These are phyloP conservation scores for Eleusine coracana DNA, from an alignment of 176 grass and related monocot species.

Conservation along the genomic window DNA sequence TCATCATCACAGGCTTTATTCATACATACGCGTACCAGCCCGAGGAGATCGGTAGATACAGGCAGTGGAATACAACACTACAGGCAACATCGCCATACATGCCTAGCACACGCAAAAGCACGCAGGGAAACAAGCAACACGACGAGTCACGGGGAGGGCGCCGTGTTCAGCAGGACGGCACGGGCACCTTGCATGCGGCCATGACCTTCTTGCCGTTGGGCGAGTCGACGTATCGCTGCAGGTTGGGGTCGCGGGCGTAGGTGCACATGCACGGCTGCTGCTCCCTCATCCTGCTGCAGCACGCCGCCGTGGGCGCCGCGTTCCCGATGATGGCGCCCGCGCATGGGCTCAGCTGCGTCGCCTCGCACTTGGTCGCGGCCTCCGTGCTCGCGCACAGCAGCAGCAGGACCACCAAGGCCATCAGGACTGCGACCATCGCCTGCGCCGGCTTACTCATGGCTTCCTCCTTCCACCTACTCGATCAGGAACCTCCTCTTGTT, in stretches of 20 bases:
- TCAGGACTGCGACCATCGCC: neutral
- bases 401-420: neutral
- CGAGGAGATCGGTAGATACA: neutral
- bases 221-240: slow-evolving; percentile 61
- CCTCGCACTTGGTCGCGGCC: slow-evolving; percentile 58
- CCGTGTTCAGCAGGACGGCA: slow-evolving; percentile 43
- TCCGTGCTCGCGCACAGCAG: slow-evolving; percentile 24
- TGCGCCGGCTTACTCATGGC: slow-evolving; percentile 17
- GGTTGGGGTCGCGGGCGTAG: slow-evolving; percentile 68
- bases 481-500: no score
- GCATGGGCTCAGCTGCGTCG: slow-evolving; percentile 62
- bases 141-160: neutral
- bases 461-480: neutral
- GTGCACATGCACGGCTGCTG: slow-evolving; percentile 84
- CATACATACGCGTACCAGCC: neutral
- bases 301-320: slow-evolving; percentile 41
- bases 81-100: neutral
- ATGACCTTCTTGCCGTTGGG: slow-evolving; percentile 53
- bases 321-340: slow-evolving; percentile 54
- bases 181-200: slow-evolving; percentile 47
- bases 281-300: slow-evolving; percentile 64
- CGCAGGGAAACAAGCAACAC: neutral
- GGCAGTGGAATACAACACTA: neutral
- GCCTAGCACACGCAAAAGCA: neutral
- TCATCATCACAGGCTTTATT: slow-evolving; percentile 15